Conservation (phyloP, 805 yeast species). For the Candida ortonii region DNA sequence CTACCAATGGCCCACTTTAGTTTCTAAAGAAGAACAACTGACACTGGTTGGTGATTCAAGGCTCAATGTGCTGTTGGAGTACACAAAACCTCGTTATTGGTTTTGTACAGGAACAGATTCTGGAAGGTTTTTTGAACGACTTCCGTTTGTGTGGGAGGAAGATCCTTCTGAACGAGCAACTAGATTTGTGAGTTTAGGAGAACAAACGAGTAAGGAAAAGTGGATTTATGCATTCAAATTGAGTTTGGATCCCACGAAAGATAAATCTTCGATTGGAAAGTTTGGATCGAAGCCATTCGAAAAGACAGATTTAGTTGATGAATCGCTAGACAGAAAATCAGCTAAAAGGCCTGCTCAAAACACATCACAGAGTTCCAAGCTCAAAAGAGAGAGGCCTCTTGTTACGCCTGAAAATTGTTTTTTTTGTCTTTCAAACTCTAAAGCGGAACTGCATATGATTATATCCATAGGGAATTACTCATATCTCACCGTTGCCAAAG, state of each 20-base stretch:
- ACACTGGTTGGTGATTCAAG: slow-evolving; percentile 42
- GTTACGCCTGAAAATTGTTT: slow-evolving; percentile 67
- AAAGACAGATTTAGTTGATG: background rate
- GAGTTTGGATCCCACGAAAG: slow-evolving; percentile 27
- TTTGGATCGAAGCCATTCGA: slow-evolving; percentile 14
- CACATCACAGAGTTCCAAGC: background rate
- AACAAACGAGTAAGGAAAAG: slow-evolving; percentile 51
- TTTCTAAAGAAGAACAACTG: slow-evolving; percentile 44
- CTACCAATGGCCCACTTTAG: slow-evolving; percentile 55
- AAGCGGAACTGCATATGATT: slow-evolving; percentile 75
- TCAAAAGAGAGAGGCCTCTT: slow-evolving; percentile 31
- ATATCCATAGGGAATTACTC: slow-evolving; percentile 65
- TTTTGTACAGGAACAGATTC: slow-evolving; percentile 52
- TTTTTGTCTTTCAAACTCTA: slow-evolving; percentile 79
- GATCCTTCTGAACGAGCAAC: slow-evolving; percentile 38
- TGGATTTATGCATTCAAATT: slow-evolving; percentile 78
- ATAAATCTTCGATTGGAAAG: slow-evolving; percentile 17
- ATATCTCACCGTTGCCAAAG: slow-evolving; percentile 79
- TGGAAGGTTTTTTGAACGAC: slow-evolving; percentile 51
- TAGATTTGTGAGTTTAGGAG: slow-evolving; percentile 64
- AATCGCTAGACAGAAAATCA: background rate
- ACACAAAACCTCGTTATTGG: slow-evolving; percentile 61
- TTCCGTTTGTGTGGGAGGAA: slow-evolving; percentile 57
- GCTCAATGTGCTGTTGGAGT: slow-evolving; percentile 46
- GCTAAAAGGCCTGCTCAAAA: slow-evolving; percentile 2